Conservation (phyloP, 1,284 basidiomycete species). For the Inonotus obliquus region DNA sequence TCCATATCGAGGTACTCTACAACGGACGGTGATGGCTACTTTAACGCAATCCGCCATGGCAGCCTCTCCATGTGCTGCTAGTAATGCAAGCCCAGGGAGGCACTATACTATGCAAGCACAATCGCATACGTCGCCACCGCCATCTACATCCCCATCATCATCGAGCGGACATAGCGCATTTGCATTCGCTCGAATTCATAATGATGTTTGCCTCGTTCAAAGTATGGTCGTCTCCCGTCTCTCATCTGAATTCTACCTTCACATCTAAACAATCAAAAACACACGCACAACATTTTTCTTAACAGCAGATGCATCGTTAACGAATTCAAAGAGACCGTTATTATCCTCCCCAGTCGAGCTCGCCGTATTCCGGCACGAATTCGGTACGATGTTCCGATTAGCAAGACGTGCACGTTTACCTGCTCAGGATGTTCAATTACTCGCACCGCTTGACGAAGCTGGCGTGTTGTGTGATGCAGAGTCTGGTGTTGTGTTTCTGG, state of each 20-base stretch:
- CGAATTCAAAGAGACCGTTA: slow-evolving; percentile 14
- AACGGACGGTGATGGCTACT: not conserved
- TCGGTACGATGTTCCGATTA: slow-evolving; percentile 39
- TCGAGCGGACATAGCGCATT: slow-evolving; percentile 21
- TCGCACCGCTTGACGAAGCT: slow-evolving; percentile 21
- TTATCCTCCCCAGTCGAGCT: slow-evolving; percentile 28
- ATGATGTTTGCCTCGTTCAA: slow-evolving; percentile 34
- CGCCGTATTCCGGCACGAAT: slow-evolving; percentile 36
- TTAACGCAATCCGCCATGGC: slow-evolving; percentile 7
- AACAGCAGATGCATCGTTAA: slow-evolving; percentile 9
- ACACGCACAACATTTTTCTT: not conserved
- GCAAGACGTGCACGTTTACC: slow-evolving; percentile 33
- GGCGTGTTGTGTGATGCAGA: slow-evolving; percentile 24
- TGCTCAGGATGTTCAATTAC: slow-evolving; percentile 28
- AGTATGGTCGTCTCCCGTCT: slow-evolving; percentile 23
- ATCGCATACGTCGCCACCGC: not conserved
- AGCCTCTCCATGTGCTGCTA: not conserved
- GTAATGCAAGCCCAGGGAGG: too few species aligned
- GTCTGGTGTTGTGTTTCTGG: slow-evolving; percentile 26
- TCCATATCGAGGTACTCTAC: not conserved
- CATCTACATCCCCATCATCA: not conserved
- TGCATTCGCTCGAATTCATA: slow-evolving; percentile 33
- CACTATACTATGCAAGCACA: not conserved
- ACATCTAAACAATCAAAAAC: slow-evolving; percentile 6
- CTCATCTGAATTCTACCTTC: not conserved